These are phyloP conservation scores for Panicum virgatum DNA, from an alignment of 202 grass and related monocot genomes.

Conservation along the genomic window DNA sequence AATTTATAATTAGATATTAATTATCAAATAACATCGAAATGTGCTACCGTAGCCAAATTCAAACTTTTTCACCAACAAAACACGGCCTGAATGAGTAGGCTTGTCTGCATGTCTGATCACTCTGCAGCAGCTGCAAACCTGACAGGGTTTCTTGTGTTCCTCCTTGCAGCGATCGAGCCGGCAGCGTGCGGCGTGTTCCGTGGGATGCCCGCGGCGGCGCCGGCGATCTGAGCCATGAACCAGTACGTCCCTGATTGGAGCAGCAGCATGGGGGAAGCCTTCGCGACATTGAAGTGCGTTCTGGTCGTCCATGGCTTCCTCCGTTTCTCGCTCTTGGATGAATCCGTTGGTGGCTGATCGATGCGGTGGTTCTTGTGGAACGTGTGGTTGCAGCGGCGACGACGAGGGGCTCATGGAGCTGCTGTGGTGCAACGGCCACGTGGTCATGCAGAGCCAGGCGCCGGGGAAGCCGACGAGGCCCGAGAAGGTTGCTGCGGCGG, in stretches of 20 bases:
- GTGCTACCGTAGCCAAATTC: too few species aligned
- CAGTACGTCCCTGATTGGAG: constrained; percentile 51
- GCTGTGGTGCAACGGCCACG: constrained; percentile 67
- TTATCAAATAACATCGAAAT: too few species aligned
- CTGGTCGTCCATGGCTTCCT: neutral
- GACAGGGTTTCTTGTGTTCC: neutral
- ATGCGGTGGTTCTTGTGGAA: neutral
- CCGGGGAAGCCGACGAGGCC: constrained; percentile 34
- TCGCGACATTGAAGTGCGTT: constrained; percentile 13
- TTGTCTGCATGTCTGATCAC: neutral
- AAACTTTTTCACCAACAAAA: too few species aligned
- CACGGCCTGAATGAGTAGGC: too few species aligned
- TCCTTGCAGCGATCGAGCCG: neutral
- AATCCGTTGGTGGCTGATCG: neutral
- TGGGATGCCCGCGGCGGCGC: neutral
- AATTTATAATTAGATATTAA: too few species aligned
- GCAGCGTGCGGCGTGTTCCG: neutral
- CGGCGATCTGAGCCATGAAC: constrained; percentile 24
- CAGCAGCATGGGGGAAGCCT: constrained; percentile 42
- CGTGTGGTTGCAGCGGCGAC: neutral
- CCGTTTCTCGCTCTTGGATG: neutral
- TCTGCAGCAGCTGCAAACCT: neutral
- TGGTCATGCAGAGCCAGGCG: constrained; percentile 71
- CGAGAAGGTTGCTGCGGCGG: neutral
- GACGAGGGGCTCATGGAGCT: constrained; percentile 64